Base-by-base conservation (phyloP, 495 filamentous ascomycete species). In the Podospora bellae-mahoneyi region DNA sequence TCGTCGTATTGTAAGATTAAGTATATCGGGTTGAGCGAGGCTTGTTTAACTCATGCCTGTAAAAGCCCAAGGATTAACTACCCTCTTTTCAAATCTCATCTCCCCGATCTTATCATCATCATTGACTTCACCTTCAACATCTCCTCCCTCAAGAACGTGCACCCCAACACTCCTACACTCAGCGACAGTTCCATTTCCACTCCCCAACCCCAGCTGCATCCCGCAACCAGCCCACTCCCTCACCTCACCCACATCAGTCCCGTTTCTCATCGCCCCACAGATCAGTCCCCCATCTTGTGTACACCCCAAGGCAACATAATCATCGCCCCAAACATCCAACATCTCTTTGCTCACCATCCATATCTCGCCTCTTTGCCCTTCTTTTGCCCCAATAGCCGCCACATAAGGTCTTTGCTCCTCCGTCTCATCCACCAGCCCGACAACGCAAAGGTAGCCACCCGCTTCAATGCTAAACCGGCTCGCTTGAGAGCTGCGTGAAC, bases 131-230 rank as follows among this genome's bases (percentile, higher is more conserved):
- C 55, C 55, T 3, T 58, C 23, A 58, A 0, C n/a, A 10, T 3
- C 55, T 10, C 23, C 4, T 26, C 55, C 55, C n/a, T 58, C n/a
- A 58, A 26, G 3, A 23, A 20, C 55, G 3, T 5, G 9, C 23
- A 58, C 55, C 18, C 55, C 55, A 20, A 58, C 55, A 20, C 23
- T 23, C 16, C 55, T 19, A 58, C 55, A 58, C 55, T 58, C n/a
- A 58, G 0, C 18, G 18, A 58, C 23, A 58, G n/a, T 58, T 5
- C 18, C 55, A 1, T 58, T 26, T 4, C 23, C 55, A 18, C 55
- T n/a, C 20, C 55, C 55, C 18, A 58, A 23, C 55, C 16, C 55
- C n/a, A 58, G n/a, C n/a, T 58, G 55, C n/a, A 58, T 58, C 55
- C 55, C 55, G 18, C 55, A 58, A 20, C 55, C 55, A 19, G 23